phyloP scores from a whole-genome alignment of 208 protist genomes.

The Trypanosoma congolense region DNA sequence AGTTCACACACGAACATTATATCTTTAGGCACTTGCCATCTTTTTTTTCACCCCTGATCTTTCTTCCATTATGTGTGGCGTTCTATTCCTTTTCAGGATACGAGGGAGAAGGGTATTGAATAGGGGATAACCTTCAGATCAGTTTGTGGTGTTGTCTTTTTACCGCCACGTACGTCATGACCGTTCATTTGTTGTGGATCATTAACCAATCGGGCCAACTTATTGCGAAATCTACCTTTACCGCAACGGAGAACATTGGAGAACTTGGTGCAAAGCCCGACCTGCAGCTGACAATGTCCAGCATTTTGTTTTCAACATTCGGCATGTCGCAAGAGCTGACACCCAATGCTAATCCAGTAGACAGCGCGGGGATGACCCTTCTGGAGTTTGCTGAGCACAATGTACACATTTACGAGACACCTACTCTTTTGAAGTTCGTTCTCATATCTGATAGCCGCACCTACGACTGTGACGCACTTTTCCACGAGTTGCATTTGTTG shows the following conservation, averaged over 20 bases:
- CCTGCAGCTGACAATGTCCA: constrained; percentile 75
- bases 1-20: too few species aligned
- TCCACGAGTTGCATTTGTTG: constrained; percentile 58
- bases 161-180: constrained; percentile 39
- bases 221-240: constrained; percentile 76
- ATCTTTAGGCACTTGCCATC: too few species aligned
- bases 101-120: too few species aligned
- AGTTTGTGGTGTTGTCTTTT: too few species aligned
- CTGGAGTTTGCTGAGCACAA: constrained; percentile 82
- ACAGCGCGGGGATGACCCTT: constrained; percentile 77
- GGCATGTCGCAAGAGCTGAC: constrained; percentile 85
- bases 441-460: constrained; percentile 70
- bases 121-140: too few species aligned
- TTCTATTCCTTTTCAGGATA: too few species aligned
- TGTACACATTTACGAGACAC: constrained; percentile 83
- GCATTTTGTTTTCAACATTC: constrained; percentile 79
- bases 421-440: constrained; percentile 73
- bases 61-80: too few species aligned
- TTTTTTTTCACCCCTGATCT: too few species aligned
- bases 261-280: constrained; percentile 79
- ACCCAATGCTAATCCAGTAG: constrained; percentile 71
- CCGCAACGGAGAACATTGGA: constrained; percentile 53
- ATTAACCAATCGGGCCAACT: constrained; percentile 85
- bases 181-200: constrained; percentile 80
- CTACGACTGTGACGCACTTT: constrained; percentile 41